phyloP scores from a whole-genome alignment of 306 rosid species.

The Dalbergia cultrata region DNA sequence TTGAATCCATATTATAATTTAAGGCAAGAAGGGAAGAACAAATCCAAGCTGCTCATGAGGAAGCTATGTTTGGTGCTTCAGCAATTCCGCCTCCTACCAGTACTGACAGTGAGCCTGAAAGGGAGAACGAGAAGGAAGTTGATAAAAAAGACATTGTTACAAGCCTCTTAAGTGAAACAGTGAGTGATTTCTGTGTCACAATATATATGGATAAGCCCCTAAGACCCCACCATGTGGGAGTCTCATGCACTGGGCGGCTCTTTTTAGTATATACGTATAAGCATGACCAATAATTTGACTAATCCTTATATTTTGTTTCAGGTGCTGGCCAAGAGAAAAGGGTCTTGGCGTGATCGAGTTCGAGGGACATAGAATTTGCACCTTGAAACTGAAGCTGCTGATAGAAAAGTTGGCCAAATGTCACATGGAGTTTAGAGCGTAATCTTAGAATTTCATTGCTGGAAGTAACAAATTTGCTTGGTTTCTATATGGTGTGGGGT shows the following conservation, averaged over 20 bases:
- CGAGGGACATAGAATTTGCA: slow-evolving; percentile 51
- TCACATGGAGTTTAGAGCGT: slow-evolving; percentile 5
- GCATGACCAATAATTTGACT: slow-evolving; percentile 23
- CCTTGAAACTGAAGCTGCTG: slow-evolving; percentile 22
- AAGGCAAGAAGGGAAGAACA: slow-evolving; percentile 84
- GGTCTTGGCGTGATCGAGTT: slow-evolving; percentile 96
- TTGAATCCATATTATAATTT: slow-evolving; percentile 33
- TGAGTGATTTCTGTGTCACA: slow-evolving; percentile 42
- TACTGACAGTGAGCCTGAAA: slow-evolving; percentile 68
- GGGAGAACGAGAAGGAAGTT: slow-evolving; percentile 56
- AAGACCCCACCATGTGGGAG: too few relatives aligned
- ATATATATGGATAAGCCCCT: not conserved
- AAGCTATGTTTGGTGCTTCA: slow-evolving; percentile 89
- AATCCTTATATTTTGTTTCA: slow-evolving; percentile 47
- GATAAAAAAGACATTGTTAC: slow-evolving; percentile 58
- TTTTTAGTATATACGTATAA: not conserved
- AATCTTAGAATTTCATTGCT: slow-evolving; percentile 20
- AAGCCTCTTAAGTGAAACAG: slow-evolving; percentile 84
- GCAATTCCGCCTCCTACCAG: slow-evolving; percentile 49
- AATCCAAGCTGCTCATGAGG: slow-evolving; percentile 89
- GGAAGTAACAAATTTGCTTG: slow-evolving; percentile 26
- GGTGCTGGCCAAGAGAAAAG: slow-evolving; percentile 87
- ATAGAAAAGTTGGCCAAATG: slow-evolving; percentile 15
- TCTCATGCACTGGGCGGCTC: too few relatives aligned
- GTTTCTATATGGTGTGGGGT: slow-evolving; percentile 24